Conservation (phyloP, 1,284 basidiomycete species). For the Tilletia caries region DNA sequence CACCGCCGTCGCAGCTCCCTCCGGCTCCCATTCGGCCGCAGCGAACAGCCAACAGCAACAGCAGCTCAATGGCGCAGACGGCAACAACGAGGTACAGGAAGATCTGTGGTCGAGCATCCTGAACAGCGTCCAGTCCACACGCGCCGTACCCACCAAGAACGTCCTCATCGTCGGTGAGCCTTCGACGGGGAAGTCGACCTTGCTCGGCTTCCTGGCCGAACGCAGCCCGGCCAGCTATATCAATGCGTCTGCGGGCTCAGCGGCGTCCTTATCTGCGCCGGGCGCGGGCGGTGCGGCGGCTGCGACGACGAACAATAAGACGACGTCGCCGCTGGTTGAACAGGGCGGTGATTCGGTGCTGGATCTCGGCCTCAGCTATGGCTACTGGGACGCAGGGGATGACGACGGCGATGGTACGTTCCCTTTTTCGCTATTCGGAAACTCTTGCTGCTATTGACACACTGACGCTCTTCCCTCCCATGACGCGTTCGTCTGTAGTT, state of each 20-base stretch:
- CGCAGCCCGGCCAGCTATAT: conserved; percentile 53
- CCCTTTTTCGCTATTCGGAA: not conserved
- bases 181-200: conserved; percentile 70
- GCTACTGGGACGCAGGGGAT: conserved; percentile 44
- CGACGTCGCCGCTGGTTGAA: not conserved
- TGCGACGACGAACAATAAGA: not conserved
- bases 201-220: conserved; percentile 63
- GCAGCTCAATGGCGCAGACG: not conserved
- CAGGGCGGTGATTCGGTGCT: not conserved
- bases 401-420: conserved; percentile 40
- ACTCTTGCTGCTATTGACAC: not conserved
- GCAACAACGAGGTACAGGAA: conserved; percentile 15
- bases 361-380: conserved; percentile 36
- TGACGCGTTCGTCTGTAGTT: conserved; percentile 59
- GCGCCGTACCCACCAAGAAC: conserved; percentile 80
- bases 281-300: not conserved
- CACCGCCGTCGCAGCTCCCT: too few relatives aligned
- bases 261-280: too few relatives aligned
- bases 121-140: conserved; percentile 77
- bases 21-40: not conserved
- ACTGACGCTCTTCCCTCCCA: not conserved
- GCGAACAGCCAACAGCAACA: not conserved
- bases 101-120: conserved; percentile 88
- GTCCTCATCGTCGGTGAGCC: conserved; percentile 72
- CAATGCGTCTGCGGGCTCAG: conserved; percentile 15